Evolutionary conservation across 305 asterid species (phyloP), one percentile per base, ranked within the genome.

Genomic region (Fraxinus velutina): DNA sequence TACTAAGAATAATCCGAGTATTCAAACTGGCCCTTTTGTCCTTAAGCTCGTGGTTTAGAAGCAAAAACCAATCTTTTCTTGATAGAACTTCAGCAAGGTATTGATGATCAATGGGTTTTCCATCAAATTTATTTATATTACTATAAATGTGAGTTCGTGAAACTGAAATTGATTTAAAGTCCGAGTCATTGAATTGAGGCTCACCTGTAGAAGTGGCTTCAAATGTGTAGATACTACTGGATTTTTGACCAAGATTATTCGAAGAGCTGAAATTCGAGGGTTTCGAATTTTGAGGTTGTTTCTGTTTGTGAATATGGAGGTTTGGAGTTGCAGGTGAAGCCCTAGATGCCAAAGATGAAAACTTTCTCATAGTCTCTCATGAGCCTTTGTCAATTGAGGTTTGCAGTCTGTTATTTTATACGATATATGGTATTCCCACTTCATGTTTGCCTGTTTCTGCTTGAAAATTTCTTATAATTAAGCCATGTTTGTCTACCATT

Each of bases 51-150:
- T 90, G 97, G 83, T 84, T 92, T 30, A 96, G 89, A 85, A 96
- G 88, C 82, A 92, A 84, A 84, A 73, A 83, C 99, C 99, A 95
- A 84, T 95, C 98, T 80, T 95, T 92, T 83, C 96, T 88, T 0
- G 91, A 85, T 32, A 95, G 83, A 83, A 95, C 83, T 76, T 89
- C 90, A 74, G 89, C 50, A 42, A 94, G 81, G 87, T 90, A 90
- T 10, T 19, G 83, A 80, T 87, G 91, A 86, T 95, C 94, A 77
- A 89, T 80, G 22, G 89, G 88, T 21, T 78, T 92, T 30, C 74
- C 57, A 21, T 30, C 78, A 5, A 84, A 75, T 57, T 50, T 78
- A 10, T 82, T 73, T 19, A 73, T 85, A 39, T 42, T 21, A 82
- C 57, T 82, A 29, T 76, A 39, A 84, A 78, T 80, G 60, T 57